These are phyloP conservation scores for Nyssa sinensis DNA, from an alignment of 148 eudicot genomes.

Conservation along the genomic window DNA sequence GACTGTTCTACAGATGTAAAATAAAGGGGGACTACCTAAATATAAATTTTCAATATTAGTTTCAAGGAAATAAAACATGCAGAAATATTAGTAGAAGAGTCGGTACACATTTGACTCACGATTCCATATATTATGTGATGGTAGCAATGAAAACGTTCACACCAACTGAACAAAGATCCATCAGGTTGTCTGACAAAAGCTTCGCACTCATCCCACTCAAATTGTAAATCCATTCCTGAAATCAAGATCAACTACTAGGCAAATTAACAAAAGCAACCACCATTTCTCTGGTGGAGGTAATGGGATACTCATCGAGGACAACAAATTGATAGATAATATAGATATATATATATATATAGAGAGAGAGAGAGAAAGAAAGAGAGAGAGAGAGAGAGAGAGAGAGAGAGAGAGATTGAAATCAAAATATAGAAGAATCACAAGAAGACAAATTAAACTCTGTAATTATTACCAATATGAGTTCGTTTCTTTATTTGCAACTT, in stretches of 20 bases:
- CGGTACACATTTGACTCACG: constrained; percentile 41
- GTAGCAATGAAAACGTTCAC: constrained; percentile 81
- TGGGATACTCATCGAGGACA: background rate
- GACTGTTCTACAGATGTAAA: background rate
- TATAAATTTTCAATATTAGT: background rate
- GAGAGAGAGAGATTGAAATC: background rate
- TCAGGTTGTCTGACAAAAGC: constrained; percentile 80
- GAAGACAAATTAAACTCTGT: background rate
- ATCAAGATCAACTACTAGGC: constrained; percentile 12
- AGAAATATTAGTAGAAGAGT: background rate
- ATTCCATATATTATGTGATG: constrained; percentile 62
- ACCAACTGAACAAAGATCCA: constrained; percentile 95
- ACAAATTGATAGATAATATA: too few relatives aligned
- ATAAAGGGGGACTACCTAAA: background rate
- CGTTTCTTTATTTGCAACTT: constrained; percentile 75
- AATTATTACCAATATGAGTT: constrained; percentile 59
- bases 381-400: background rate
- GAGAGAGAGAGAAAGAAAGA: background rate
- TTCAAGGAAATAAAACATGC: too few relatives aligned
- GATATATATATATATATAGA: too few relatives aligned
- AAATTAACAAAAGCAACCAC: background rate
- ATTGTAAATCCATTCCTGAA: constrained; percentile 82
- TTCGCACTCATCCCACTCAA: constrained; percentile 77
- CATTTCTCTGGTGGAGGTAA: background rate
- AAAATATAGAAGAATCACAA: background rate